Percentiles rank a stretch among this genome's conserved stretches.
These are phyloP conservation scores for Monosporozyma aerobia DNA, from an alignment of 805 yeast genomes.

Conservation along the genomic window DNA sequence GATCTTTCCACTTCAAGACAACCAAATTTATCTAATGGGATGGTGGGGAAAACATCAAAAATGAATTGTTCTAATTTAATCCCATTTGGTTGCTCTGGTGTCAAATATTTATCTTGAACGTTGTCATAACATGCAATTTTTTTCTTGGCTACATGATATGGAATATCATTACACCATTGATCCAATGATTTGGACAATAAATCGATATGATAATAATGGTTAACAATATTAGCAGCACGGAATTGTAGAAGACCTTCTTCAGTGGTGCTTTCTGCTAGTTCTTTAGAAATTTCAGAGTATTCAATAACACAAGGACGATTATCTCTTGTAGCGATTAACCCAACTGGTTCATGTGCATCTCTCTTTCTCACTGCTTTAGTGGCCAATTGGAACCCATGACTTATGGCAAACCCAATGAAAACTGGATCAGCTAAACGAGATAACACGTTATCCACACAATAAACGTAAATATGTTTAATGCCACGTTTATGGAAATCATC, in stretches of 20 bases:
- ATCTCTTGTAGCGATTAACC: slow-evolving; percentile 70
- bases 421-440: slow-evolving; percentile 92
- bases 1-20: slow-evolving; percentile 82
- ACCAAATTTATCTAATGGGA: slow-evolving; percentile 66
- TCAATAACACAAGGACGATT: slow-evolving; percentile 83
- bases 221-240: slow-evolving; percentile 95
- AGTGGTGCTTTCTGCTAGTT: slow-evolving; percentile 60
- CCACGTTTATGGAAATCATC: slow-evolving; percentile 60
- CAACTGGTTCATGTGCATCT: slow-evolving; percentile 81
- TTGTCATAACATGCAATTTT: slow-evolving; percentile 60
- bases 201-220: slow-evolving; percentile 87
- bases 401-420: slow-evolving; percentile 70
- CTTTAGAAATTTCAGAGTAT: slow-evolving; percentile 78
- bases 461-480: slow-evolving; percentile 87
- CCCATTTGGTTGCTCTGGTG: slow-evolving; percentile 81
- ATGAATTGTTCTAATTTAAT: slow-evolving; percentile 93
- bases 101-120: slow-evolving; percentile 36
- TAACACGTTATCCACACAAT: slow-evolving; percentile 90
- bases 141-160: slow-evolving; percentile 93
- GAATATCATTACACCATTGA: slow-evolving; percentile 63
- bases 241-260: slow-evolving; percentile 54
- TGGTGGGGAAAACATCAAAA: slow-evolving; percentile 86
- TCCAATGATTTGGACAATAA: slow-evolving; percentile 53
- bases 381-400: slow-evolving; percentile 60
- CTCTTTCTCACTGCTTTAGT: slow-evolving; percentile 93